Evolutionary conservation across 1,284 basidiomycete species (phyloP).

Genomic region (Fistulinella staudtii): DNA sequence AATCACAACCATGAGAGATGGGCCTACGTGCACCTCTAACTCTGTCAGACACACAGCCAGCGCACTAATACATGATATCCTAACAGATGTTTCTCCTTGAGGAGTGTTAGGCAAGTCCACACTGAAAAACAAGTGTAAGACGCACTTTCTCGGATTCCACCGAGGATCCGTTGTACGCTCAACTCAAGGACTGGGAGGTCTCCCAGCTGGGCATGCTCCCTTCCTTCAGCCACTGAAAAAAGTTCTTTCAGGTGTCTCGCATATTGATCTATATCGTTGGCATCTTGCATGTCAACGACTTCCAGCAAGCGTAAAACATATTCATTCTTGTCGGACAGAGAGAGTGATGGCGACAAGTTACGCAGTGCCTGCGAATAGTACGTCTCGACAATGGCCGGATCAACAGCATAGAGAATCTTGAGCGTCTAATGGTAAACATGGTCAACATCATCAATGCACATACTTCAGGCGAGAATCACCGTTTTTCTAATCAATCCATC

Average conservation of each 20-base stretch:
- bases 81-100: constrained; percentile 43
- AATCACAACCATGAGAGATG: constrained; percentile 61
- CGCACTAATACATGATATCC: constrained; percentile 46
- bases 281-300: constrained; percentile 46
- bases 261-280: constrained; percentile 55
- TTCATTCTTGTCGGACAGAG: constrained; percentile 36
- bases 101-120: constrained; percentile 12
- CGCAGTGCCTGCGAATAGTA: constrained; percentile 50
- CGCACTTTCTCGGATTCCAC: constrained; percentile 47
- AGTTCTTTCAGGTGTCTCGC: constrained; percentile 49
- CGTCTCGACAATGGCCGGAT: constrained; percentile 50
- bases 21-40: constrained; percentile 39
- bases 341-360: constrained; percentile 34
- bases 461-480: constrained; percentile 37
- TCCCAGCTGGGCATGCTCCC: constrained; percentile 24
- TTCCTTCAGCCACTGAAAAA: constrained; percentile 41
- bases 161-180: constrained; percentile 52
- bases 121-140: constrained; percentile 1
- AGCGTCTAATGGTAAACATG: constrained; percentile 46
- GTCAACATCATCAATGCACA: constrained; percentile 8
- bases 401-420: constrained; percentile 50
- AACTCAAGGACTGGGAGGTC: constrained; percentile 47
- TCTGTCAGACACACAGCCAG: constrained; percentile 50
- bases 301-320: constrained; percentile 52
- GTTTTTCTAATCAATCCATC: constrained; percentile 57